Conservation (phyloP, 2,329 filamentous ascomycete genomes). For the Fusarium burgessii region DNA sequence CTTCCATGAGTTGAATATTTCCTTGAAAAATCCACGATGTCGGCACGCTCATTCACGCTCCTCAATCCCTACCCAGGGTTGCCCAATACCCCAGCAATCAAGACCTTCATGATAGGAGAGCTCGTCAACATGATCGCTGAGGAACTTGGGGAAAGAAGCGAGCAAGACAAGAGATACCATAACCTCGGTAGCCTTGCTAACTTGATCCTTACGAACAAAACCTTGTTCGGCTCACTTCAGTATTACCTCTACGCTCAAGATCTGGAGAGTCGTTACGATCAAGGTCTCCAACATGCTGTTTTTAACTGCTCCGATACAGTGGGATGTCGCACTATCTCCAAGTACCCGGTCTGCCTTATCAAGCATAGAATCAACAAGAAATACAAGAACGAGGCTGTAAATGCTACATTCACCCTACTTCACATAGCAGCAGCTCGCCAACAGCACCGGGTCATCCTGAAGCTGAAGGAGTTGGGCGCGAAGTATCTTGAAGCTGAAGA, state of each 20-base stretch:
- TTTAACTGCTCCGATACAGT: neutral
- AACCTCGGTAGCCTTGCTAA: conserved; percentile 1
- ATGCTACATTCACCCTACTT: conserved; percentile 6
- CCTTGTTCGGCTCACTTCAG: neutral
- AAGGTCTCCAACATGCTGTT: neutral
- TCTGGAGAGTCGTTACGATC: neutral
- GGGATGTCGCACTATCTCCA: neutral
- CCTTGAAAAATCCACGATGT: neutral
- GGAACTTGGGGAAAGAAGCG: neutral
- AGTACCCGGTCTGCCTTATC: neutral
- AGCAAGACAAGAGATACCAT: neutral
- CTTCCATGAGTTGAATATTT: neutral
- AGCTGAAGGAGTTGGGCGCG: conserved; percentile 1
- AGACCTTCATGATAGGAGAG: neutral
- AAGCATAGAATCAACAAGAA: neutral
- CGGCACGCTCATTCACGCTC: neutral
- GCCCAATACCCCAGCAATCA: neutral
- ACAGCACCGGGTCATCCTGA: neutral
- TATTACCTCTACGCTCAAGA: conserved; percentile 6
- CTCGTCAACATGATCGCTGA: neutral
- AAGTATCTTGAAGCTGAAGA: neutral
- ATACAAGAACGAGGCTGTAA: too few relatives aligned
- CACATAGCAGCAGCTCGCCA: conserved; percentile 4
- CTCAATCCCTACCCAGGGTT: neutral
- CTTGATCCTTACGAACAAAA: conserved; percentile 1